Percentiles rank a stretch among this genome's conserved stretches.
Conservation (phyloP, 2,329 filamentous ascomycete species). For the Coniella vitis region DNA sequence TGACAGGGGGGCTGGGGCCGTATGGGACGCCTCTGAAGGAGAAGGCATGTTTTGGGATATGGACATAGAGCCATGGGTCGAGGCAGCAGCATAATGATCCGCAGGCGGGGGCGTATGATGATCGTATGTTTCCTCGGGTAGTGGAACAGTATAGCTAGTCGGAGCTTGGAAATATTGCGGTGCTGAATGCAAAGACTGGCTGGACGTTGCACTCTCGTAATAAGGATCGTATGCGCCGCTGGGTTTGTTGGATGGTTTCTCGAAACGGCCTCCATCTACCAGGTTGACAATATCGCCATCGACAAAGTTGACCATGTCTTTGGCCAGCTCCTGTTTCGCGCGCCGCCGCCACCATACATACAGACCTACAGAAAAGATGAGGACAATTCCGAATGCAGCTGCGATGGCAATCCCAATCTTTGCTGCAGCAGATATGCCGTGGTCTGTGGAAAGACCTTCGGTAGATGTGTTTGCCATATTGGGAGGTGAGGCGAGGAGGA, state of each 20-base stretch:
- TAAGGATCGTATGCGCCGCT: conserved; percentile 14
- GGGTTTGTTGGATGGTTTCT: conserved; percentile 10
- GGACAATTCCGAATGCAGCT: conserved; percentile 7
- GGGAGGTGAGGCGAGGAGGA: not conserved
- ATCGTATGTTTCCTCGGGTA: not conserved
- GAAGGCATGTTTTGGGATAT: not conserved
- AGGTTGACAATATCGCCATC: conserved; percentile 15
- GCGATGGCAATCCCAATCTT: conserved; percentile 13
- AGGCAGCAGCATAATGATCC: not conserved
- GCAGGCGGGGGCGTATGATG: conserved; percentile 1
- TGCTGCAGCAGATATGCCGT: conserved; percentile 5
- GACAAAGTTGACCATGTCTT: conserved; percentile 15
- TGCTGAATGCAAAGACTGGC: conserved; percentile 10
- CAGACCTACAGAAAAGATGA: conserved; percentile 7
- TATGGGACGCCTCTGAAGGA: not conserved
- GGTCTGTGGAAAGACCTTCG: not conserved
- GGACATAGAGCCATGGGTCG: not conserved
- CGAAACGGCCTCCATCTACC: conserved; percentile 14
- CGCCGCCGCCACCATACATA: conserved; percentile 14
- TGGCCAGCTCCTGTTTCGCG: conserved; percentile 12
- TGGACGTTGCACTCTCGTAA: conserved; percentile 8
- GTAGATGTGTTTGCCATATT: not conserved
- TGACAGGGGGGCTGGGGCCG: not conserved
- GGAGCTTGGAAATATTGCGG: conserved; percentile 7
- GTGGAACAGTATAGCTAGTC: conserved; percentile 1